Percentiles rank a stretch among this genome's conserved stretches.
Conservation (phyloP, 306 rosid genomes). For the Acacia confusa region DNA sequence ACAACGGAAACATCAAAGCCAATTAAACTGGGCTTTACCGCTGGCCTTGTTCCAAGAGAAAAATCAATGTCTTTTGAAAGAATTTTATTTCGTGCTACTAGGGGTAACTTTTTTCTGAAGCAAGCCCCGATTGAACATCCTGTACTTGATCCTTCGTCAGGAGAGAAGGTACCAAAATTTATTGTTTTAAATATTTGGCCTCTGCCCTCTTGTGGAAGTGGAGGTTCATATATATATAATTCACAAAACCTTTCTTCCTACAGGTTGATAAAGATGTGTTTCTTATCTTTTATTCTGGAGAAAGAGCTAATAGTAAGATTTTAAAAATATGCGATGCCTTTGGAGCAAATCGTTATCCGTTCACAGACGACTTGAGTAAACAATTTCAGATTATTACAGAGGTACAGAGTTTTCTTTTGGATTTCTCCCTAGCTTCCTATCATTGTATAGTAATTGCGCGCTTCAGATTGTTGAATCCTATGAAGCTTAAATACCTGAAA, state of each 20-base stretch:
- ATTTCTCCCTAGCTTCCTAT: conserved; percentile 7
- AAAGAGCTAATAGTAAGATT: conserved; percentile 69
- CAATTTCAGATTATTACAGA: conserved; percentile 67
- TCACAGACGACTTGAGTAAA: conserved; percentile 64
- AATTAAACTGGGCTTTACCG: conserved; percentile 63
- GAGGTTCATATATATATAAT: conserved; percentile 17
- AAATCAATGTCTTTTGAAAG: conserved; percentile 73
- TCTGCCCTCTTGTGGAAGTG: conserved; percentile 11
- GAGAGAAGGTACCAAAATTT: conserved; percentile 63
- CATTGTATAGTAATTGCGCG: conserved; percentile 7
- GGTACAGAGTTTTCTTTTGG: conserved; percentile 42
- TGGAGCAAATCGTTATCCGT: conserved; percentile 89
- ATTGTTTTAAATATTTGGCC: conserved; percentile 19
- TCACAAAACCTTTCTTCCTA: conserved; percentile 12
- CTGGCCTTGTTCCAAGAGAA: conserved; percentile 82
- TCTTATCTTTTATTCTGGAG: conserved; percentile 82
- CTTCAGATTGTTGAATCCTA: conserved; percentile 20
- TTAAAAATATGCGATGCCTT: conserved; percentile 84
- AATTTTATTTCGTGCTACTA: conserved; percentile 74
- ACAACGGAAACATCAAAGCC: conserved; percentile 52
- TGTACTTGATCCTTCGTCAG: conserved; percentile 71
- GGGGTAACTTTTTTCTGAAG: conserved; percentile 81
- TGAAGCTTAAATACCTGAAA: not conserved
- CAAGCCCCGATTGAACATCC: conserved; percentile 62
- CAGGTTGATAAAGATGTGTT: conserved; percentile 91